These are phyloP conservation scores for Ceratocystis lukuohia DNA, from an alignment of 2,329 filamentous ascomycete species.

Conservation along the genomic window DNA sequence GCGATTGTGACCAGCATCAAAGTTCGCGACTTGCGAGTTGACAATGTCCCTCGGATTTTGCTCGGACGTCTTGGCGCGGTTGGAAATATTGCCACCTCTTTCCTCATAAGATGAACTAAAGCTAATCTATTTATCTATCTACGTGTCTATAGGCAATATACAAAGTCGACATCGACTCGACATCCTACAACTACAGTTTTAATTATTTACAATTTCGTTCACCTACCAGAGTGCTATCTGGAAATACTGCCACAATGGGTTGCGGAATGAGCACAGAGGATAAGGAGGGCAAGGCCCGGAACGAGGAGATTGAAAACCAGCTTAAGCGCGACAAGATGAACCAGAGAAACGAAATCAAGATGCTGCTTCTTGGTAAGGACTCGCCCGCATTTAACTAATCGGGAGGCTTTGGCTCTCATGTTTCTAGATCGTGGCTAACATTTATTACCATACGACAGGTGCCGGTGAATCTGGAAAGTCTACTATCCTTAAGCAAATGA, in stretches of 20 bases:
- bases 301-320: constrained; percentile 99
- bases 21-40: not conserved
- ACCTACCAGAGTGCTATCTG: constrained; percentile 5
- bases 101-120: not conserved
- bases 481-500: constrained; percentile 98
- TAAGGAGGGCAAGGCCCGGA: constrained; percentile 99
- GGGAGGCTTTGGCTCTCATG: not conserved
- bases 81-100: not conserved
- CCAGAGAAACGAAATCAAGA: constrained; percentile 99
- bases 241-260: constrained; percentile 59
- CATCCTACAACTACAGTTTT: not conserved
- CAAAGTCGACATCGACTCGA: not conserved
- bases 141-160: not conserved
- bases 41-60: not conserved
- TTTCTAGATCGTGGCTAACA: not conserved
- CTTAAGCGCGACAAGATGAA: constrained; percentile 97
- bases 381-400: not conserved
- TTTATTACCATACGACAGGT: constrained; percentile 37
- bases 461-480: constrained; percentile 92
- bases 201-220: not conserved
- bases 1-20: not conserved
- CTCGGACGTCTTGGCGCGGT: not conserved
- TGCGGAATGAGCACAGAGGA: constrained; percentile 99
- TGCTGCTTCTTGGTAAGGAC: constrained; percentile 78
- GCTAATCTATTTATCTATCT: not conserved